Evolutionary conservation across 2,329 filamentous ascomycete species (phyloP).

Genomic region (Cadophora sp.): DNA sequence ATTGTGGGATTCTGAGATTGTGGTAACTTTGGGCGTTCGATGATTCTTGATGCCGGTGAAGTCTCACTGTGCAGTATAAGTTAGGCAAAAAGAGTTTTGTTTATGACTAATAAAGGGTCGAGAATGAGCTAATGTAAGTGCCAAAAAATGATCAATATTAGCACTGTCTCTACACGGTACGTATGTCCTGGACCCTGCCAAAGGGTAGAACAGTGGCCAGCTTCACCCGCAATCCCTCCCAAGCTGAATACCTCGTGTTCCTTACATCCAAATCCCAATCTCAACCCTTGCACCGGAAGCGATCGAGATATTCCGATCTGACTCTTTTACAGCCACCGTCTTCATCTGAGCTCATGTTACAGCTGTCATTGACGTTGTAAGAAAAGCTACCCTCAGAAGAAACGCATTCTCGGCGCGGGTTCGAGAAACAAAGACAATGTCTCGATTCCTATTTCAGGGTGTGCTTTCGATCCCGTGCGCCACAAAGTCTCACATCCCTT

Average conservation of each 20-base stretch:
- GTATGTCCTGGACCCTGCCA: neutral
- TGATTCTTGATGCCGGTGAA: too few species aligned
- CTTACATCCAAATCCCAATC: too few species aligned
- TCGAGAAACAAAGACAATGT: neutral
- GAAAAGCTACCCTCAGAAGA: too few species aligned
- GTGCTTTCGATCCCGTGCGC: neutral
- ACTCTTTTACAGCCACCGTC: neutral
- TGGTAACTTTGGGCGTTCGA: too few species aligned
- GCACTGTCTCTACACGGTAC: too few species aligned
- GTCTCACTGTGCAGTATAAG: too few species aligned
- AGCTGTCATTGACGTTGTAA: neutral
- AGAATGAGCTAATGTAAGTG: too few species aligned
- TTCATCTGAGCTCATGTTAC: neutral
- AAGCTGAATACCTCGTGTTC: neutral
- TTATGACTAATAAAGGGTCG: too few species aligned
- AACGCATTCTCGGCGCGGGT: too few species aligned
- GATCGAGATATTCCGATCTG: constrained; percentile 1
- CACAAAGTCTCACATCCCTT: neutral
- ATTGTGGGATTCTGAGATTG: too few species aligned
- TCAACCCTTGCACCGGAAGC: neutral
- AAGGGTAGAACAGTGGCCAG: neutral
- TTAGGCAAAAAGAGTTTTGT: too few species aligned
- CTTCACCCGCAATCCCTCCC: neutral
- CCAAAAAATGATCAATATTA: too few species aligned
- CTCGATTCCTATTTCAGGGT: neutral